Percentiles rank a stretch among this genome's conserved stretches.
These are phyloP conservation scores for Pythium biforme DNA, from an alignment of 352 stramenopile species.

Conservation along the genomic window DNA sequence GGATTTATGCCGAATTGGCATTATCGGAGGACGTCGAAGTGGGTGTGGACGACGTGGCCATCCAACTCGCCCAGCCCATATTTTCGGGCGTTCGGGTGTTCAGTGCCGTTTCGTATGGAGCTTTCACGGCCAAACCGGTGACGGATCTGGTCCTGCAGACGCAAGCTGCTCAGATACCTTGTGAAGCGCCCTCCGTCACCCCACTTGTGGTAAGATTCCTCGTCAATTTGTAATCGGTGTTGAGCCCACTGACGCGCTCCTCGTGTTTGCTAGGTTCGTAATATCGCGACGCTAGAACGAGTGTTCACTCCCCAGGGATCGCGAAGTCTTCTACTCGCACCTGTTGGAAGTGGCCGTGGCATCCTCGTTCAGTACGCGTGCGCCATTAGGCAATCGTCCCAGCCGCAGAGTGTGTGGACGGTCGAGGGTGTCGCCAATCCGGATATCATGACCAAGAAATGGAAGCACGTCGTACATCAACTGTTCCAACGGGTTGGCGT, in stretches of 20 bases:
- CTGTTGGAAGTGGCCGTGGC: constrained; percentile 32
- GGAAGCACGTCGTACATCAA: constrained; percentile 41
- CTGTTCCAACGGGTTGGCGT: constrained; percentile 59
- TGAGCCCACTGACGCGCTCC: not conserved
- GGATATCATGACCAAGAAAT: constrained; percentile 28
- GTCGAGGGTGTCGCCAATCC: constrained; percentile 33
- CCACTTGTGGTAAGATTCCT: constrained; percentile 45
- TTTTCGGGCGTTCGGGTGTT: constrained; percentile 33
- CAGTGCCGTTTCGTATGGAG: not conserved
- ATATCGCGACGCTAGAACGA: constrained; percentile 41
- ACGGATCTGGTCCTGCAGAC: constrained; percentile 24
- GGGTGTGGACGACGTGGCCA: constrained; percentile 6
- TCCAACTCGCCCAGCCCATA: constrained; percentile 30
- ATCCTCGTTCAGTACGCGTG: constrained; percentile 43
- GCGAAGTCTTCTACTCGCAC: constrained; percentile 38
- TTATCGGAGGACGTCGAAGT: constrained; percentile 28
- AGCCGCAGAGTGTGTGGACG: constrained; percentile 27
- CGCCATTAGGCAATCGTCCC: constrained; percentile 13
- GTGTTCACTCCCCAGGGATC: constrained; percentile 37
- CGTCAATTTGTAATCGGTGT: constrained; percentile 2
- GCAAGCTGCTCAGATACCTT: constrained; percentile 14
- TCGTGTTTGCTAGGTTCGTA: constrained; percentile 27
- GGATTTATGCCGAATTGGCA: constrained; percentile 56
- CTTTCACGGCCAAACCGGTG: not conserved
- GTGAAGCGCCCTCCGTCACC: constrained; percentile 24